phyloP scores from a whole-genome alignment of 306 rosid genomes.

The Dalbergia cochinchinensis region DNA sequence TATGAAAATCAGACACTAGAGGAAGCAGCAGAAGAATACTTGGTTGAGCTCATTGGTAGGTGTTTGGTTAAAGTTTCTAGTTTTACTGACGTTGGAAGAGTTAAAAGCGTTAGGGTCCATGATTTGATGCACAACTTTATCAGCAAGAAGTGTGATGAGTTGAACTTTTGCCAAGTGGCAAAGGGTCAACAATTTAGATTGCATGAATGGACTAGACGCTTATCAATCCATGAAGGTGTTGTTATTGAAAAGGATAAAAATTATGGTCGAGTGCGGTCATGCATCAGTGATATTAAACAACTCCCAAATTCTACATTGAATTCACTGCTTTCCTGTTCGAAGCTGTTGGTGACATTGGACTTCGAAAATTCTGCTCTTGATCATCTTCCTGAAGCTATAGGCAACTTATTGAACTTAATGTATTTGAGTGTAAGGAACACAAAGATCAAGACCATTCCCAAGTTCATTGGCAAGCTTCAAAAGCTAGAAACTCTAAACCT shows the following conservation, averaged over 20 bases:
- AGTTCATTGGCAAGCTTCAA: slow-evolving; percentile 15
- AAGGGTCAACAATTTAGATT: neutral
- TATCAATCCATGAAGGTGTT: slow-evolving; percentile 12
- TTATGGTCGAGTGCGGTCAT: neutral
- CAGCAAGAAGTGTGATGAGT: neutral
- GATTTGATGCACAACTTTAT: slow-evolving; percentile 16
- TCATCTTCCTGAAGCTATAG: neutral
- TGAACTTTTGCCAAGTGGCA: neutral
- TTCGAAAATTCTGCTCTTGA: slow-evolving; percentile 15
- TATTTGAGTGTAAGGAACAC: slow-evolving; percentile 32
- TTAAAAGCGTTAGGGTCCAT: neutral
- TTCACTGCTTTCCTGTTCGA: neutral
- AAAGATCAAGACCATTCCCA: neutral
- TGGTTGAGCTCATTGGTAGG: slow-evolving; percentile 2
- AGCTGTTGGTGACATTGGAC: slow-evolving; percentile 28
- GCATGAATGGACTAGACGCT: neutral
- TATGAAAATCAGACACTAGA: neutral
- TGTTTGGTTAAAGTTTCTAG: neutral
- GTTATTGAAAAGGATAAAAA: neutral
- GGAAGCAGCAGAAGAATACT: slow-evolving; percentile 14
- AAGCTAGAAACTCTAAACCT: neutral
- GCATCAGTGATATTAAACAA: neutral
- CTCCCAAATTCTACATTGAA: neutral
- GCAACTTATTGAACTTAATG: slow-evolving; percentile 9
- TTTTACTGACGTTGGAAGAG: neutral